A percentile compares a stretch with the other conserved stretches of the same genome.
These are phyloP conservation scores for Penicillium sp. DNA, from an alignment of 2,329 filamentous ascomycete genomes.

Conservation along the genomic window DNA sequence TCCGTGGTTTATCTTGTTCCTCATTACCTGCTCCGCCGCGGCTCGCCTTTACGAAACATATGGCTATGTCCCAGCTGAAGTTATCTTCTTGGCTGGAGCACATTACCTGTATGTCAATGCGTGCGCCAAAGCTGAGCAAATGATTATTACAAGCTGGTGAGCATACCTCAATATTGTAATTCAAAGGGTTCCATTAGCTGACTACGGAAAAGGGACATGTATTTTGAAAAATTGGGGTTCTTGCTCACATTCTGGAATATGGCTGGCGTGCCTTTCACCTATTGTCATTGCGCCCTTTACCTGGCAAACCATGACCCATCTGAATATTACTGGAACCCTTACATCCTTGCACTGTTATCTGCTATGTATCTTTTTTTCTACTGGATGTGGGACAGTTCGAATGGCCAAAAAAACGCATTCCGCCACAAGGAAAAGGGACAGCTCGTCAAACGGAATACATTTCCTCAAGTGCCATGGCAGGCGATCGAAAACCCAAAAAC, in stretches of 20 bases:
- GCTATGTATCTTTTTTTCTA: conserved; percentile 78
- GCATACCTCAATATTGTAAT: neutral
- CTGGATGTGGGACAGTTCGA: conserved; percentile 89
- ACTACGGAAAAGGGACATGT: conserved; percentile 70
- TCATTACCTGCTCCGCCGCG: conserved; percentile 66
- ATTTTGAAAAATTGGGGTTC: conserved; percentile 94
- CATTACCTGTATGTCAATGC: conserved; percentile 91
- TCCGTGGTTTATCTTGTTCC: conserved; percentile 88
- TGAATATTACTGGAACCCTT: conserved; percentile 75
- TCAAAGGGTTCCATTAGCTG: neutral
- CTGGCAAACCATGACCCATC: conserved; percentile 80
- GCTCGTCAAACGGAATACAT: conserved; percentile 71
- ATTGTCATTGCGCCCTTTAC: conserved; percentile 91
- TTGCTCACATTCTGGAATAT: conserved; percentile 98
- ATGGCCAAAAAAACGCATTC: conserved; percentile 92
- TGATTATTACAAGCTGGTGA: conserved; percentile 79
- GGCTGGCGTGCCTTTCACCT: conserved; percentile 85
- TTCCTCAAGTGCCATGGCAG: conserved; percentile 87
- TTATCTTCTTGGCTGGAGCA: conserved; percentile 80
- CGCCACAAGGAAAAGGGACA: conserved; percentile 77
- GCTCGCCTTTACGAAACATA: conserved; percentile 84
- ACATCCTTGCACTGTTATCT: conserved; percentile 67
- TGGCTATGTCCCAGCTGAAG: conserved; percentile 82
- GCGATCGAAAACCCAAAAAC: conserved; percentile 79
- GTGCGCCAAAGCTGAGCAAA: conserved; percentile 87